phyloP scores from a whole-genome alignment of 2,329 filamentous ascomycete genomes.

The Verticillium nonalfalfae region DNA sequence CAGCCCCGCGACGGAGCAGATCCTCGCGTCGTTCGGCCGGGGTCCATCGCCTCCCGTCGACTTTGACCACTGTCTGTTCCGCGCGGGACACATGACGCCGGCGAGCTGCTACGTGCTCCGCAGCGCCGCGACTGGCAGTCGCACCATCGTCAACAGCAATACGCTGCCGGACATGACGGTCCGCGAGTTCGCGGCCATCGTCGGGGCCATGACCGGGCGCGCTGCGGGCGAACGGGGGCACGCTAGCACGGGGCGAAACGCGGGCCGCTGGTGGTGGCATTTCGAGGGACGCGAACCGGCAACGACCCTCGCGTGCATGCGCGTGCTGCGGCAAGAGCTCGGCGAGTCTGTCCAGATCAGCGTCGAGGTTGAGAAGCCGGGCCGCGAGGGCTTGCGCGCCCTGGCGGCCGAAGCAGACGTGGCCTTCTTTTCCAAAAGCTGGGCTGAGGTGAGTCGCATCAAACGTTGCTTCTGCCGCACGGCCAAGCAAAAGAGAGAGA shows the following conservation, averaged over 20 bases:
- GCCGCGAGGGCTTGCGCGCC: constrained; percentile 49
- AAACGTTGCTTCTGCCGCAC: not conserved
- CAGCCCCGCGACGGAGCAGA: constrained; percentile 43
- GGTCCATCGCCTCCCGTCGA: constrained; percentile 25
- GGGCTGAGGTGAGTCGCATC: constrained; percentile 54
- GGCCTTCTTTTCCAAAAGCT: constrained; percentile 67
- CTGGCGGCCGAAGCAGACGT: constrained; percentile 59
- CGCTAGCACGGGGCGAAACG: constrained; percentile 16
- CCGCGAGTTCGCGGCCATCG: constrained; percentile 49
- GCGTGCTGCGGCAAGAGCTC: constrained; percentile 35
- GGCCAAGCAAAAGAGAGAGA: not conserved
- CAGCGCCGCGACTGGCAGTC: constrained; percentile 49
- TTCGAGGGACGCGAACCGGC: constrained; percentile 60
- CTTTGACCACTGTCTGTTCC: constrained; percentile 53
- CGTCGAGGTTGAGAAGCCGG: constrained; percentile 68
- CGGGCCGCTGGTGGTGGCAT: constrained; percentile 53
- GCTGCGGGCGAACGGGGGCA: constrained; percentile 10
- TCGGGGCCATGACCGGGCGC: constrained; percentile 10
- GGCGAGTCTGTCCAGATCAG: constrained; percentile 38
- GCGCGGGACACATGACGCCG: constrained; percentile 44
- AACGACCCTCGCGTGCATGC: constrained; percentile 53
- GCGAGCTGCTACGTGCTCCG: constrained; percentile 66
- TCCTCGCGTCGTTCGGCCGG: constrained; percentile 46
- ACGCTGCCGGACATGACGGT: constrained; percentile 60
- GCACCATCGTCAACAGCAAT: constrained; percentile 68